Evolutionary conservation across 805 yeast species (phyloP), one percentile per base, ranked within the genome.

Genomic region (Hanseniaspora lachancei): DNA sequence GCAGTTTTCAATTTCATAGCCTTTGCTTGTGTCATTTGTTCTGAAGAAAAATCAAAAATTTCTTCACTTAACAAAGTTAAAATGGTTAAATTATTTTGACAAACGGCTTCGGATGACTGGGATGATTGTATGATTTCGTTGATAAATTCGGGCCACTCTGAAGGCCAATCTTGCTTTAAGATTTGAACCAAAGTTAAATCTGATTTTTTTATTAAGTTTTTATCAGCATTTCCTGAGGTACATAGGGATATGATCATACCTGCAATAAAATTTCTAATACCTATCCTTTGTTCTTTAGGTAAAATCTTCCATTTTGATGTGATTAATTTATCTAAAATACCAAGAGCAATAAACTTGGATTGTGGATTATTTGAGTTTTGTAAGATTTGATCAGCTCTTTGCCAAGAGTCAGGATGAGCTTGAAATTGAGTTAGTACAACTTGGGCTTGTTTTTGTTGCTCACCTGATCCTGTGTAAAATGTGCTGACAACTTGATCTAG

Each of bases 161-260:
- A 87, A 36, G 99, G 99, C 99, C 99, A 93, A 68, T 93, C 99
- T 71, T 93, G 97, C 66, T 93, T 93, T 65, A 93, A 79, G 53
- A 93, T 83, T 65, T 89, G 95, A 39, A 93, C 98, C 64, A 93
- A 74, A 16, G 97, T 91, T 65, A 93, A 76, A 71, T 93, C 96
- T 63, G 89, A 89, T 69, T 93, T 93, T 73, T 85, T 87, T 66
- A 93, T 87, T 65, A 93, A 76, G 21, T 96, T 82, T 64, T 82
- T 83, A 66, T 88, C 88, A 43, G 77, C 70, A 66, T 86, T 86
- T 58, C 87, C 91, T 24, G 43, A 23, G 9, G 55, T 51, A 70
- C 96, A 86, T 77, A 91, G 78, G 23, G 89, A 77, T 58, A 93
- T 84, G 64, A 93, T 86, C 96, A 93, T 89, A 62, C 87, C 83